Conservation (phyloP, 176 grass and related monocot genomes). For the Poa pratensis region DNA sequence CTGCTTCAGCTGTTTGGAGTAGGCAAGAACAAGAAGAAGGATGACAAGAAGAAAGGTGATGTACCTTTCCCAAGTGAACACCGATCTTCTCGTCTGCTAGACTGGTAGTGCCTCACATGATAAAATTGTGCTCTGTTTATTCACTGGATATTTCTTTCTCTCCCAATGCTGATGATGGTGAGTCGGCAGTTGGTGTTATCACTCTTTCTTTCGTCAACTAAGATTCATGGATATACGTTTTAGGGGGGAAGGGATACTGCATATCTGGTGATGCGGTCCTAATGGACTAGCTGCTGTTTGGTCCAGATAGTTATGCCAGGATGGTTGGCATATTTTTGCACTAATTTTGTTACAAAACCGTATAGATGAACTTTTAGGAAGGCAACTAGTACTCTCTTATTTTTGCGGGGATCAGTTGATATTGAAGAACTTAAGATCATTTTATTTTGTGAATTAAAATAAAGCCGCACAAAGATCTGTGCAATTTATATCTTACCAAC, state of each 20-base stretch:
- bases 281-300: not conserved
- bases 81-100: not conserved
- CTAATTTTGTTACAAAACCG: not conserved
- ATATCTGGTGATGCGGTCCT: not conserved
- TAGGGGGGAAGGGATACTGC: not conserved
- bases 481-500: not conserved
- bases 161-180: not conserved
- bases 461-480: not conserved
- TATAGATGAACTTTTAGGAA: not conserved
- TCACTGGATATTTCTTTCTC: not conserved
- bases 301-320: not conserved
- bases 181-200: not conserved
- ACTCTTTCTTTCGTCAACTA: not conserved
- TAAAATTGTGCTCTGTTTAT: not conserved
- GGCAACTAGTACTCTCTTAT: too few species aligned
- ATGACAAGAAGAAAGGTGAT: constrained; percentile 59
- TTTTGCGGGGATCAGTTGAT: too few species aligned
- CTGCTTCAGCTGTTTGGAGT: constrained; percentile 49
- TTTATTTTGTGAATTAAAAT: not conserved
- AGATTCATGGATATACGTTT: too few species aligned
- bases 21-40: constrained; percentile 50
- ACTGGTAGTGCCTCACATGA: not conserved
- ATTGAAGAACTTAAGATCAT: too few species aligned
- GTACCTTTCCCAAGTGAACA: not conserved
- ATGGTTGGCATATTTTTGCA: constrained; percentile 11